Evolutionary conservation across 2,329 filamentous ascomycete genomes (phyloP), one percentile per base, ranked within the genome.

Genomic region (Apiospora phragmitis): DNA sequence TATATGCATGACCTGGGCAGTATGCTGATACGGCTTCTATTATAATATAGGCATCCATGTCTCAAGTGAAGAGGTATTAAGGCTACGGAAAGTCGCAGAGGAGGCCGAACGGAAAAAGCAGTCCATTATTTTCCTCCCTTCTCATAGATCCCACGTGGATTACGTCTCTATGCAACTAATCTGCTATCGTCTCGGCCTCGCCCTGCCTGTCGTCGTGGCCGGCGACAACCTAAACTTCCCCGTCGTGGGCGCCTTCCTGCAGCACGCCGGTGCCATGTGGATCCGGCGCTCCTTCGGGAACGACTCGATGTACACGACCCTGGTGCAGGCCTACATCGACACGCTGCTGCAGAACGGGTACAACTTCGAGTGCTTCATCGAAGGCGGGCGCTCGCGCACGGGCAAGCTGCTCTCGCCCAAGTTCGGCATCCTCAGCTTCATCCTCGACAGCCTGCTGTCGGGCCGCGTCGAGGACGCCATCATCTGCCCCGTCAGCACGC

Each of bases 171-270:
- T 98, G 45, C 96, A 99, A 78, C 85, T 99, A 51, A 97, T 99
- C 70, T 99, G 96, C 83, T 99, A 98, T 81, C 91, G 96, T 1
- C 85, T 99, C 4, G 96, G 96, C 1, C 88, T 99, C 24, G 94
- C 92, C 0, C 84, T 99, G 1, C 96, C 96, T 0, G 94, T 95
- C 1, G 94, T 99, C 2, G 95, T 99, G 0, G 94, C 96, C 0
- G 96, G 96, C 12, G 96, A 99, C 78, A 99, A 99, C 77, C 84
- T 99, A 68, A 99, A 99, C 79, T 94, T 99, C 74, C 96, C 96
- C 0, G 83, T 97, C 1, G 90, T 99, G 0, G 96, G 96, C 1
- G 89, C 88, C 51, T 99, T 99, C 78, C 83, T 99, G 71, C 96
- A 99, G 79, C 93, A 97, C 83, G 94, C 95, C n/a, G 95, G 79